Evolutionary conservation across 805 yeast genomes (phyloP), one percentile per base, ranked within the genome.

Genomic region (Cyberlindnera sargentensis): DNA sequence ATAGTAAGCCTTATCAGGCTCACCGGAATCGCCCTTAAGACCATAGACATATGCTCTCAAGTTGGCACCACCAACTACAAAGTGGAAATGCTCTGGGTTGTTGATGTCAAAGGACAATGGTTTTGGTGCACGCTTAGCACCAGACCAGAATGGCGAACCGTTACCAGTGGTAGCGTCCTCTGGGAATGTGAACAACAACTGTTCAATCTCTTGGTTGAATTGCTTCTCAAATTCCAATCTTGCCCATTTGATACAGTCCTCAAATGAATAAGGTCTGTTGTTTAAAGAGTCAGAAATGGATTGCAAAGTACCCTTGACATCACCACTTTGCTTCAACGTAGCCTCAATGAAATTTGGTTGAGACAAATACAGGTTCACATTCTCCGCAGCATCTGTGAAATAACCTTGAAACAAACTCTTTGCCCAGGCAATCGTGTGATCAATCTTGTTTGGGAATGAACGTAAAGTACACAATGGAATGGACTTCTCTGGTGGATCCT

Each of bases 401-500:
- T 80, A 88, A 23, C 93, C 96, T 71, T 85, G 93, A 75, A 93
- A 93, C 60, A 88, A 72, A 20, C 89, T 81, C 68, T 95, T 95
- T 11, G 98, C 95, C 99, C 99, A 93, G 5, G 99, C 98, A 67
- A 93, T 93, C 1, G 99, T 93, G 62, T 93, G 99, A 63, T 93
- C 99, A 57, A 93, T 93, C 67, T 91, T 91, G 66, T 89, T 86
- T 45, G 99, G 99, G 82, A 93, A 93, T 4, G 96, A 86, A 67
- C 98, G 82, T 61, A 93, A 74, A 3, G 99, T 93, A 75, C 99
- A 93, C 58, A 93, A 74, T 30, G 99, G 99, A 59, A 93, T 90
- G 4, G 96, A 81, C 67, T 89, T 89, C 71, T 93, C 99, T 33
- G 99, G 99, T 36, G 99, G 99, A 67, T 93, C 99, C 63, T 88